Base-by-base conservation (phyloP, 345 rosid genomes). In the Lenwebbia sp. region DNA sequence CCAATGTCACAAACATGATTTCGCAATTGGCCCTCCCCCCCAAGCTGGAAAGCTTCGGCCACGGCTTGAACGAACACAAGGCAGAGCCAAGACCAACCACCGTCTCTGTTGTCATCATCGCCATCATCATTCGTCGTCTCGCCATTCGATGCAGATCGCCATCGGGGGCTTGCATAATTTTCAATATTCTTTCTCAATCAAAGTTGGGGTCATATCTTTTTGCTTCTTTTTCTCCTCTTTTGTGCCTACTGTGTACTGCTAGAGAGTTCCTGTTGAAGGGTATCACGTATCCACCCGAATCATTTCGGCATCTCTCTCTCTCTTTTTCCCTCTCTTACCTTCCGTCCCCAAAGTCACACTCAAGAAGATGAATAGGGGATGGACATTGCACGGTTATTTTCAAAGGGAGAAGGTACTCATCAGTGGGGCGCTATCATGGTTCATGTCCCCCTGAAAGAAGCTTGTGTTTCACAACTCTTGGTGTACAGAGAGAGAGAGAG, bases 401-500 rank as follows among this genome's bases (percentile, higher is more conserved):
- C 78, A 40, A 70, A 70, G 78, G 78, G 78, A 70, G 78, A 70
- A 70, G 78, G 78, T 70, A 70, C 13, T 19, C 47, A 37, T 70
- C 22, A 70, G 78, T 70, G 88, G 87, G 83, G 83, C 65, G 91
- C 91, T 91, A 93, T 93, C 88, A 93, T 92, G 25, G 90, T 56
- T 56, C 65, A 56, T 89, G 91, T 58, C 88, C 92, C 89, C 81
- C n/a, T 49, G 78, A 88, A 87, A 87, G 91, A 91, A 90, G 89
- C 93, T 92, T 93, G 86, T 86, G 88, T 85, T 89, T 90, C 90
- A 93, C 93, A 90, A 87, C 91, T 90, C 78, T 70, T 70, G 78
- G 6, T 33, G 25, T 70, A 8, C 1, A 56, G n/a, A 65, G 30
- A 86, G 57, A 84, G 74, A 88, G 83, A 84, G 60, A 83, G 75